Base-by-base conservation (phyloP, 2,329 filamentous ascomycete genomes). In the Stagonosporopsis vannaccii region DNA sequence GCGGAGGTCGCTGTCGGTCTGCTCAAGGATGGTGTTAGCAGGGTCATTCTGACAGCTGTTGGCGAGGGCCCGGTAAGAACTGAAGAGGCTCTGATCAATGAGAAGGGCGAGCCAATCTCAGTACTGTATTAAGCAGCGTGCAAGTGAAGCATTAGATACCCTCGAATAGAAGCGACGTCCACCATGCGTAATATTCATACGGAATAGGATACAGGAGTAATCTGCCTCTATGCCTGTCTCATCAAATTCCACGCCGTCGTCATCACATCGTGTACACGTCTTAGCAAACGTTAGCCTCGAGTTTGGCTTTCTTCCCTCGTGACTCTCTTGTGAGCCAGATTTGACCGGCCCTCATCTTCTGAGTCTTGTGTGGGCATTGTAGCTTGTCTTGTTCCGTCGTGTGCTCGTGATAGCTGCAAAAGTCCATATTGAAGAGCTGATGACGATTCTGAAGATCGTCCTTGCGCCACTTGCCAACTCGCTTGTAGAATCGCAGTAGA, bases 21-120 rank as follows among this genome's bases (percentile, higher is more conserved):
- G 32, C 77, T 99, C 63, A 87, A 88, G 78, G 84, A 87, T 36
- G 95, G 95, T 23, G 88, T 99, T 5, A 92, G 89, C 77, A 86
- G 93, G 61, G 88, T 99, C 33, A 99, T 99, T 65, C 80, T 93
- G 80, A 98, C 96, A 1, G 85, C 89, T 48, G 95, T 99, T 39
- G 95, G 95, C 1, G 91, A 96, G 74, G 95, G 94, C 0, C 95
- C 95, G 0, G 79, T 89, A 62, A 91, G 86, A 81, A 90, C 92
- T 4, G 85, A 94, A 15, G 85, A 94, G 72, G 88, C 88, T 71
- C 79, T 97, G 59, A 85, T 96, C 58, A 85, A 84, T 61, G 88
- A 87, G 72, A 83, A 85, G 65, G 74, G 74, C 12, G 67, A 76
- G 61, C 60, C 70, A 33, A 49, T 74, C 11, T 61, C 58, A 20